Percentiles rank a stretch among this genome's conserved stretches.
Evolutionary conservation across 306 rosid species (phyloP).

Genomic region (Urtica urens): DNA sequence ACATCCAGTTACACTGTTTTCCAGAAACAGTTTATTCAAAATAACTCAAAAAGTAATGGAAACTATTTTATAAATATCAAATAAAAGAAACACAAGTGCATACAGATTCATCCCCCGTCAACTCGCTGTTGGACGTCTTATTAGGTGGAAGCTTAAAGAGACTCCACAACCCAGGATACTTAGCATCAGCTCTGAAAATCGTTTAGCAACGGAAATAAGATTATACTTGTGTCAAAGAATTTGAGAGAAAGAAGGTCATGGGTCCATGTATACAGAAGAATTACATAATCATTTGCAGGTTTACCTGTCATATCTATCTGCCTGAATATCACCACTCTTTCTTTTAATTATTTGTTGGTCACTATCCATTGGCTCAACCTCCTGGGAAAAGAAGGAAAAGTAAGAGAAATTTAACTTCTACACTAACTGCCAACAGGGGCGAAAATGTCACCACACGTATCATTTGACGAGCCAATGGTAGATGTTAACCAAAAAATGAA

Average conservation of each 20-base stretch:
- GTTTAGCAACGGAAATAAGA: neutral
- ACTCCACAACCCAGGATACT: conserved; percentile 53
- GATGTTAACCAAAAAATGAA: no score
- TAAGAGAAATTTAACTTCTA: no score
- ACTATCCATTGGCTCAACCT: conserved; percentile 35
- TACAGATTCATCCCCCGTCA: conserved; percentile 40
- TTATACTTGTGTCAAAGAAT: neutral
- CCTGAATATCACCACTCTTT: conserved; percentile 29
- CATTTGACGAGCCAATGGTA: no score
- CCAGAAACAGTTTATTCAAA: no score
- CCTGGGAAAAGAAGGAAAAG: conserved; percentile 33
- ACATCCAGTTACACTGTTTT: no score
- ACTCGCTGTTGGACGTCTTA: conserved; percentile 40
- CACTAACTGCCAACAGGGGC: no score
- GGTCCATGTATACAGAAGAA: conserved; percentile 5
- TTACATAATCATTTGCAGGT: conserved; percentile 10
- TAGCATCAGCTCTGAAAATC: conserved; percentile 29
- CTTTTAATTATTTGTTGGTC: conserved; percentile 38
- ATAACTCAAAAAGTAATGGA: no score
- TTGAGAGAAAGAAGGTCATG: neutral
- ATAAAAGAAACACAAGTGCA: conserved; percentile 14
- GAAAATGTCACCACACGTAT: no score
- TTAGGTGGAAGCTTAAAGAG: conserved; percentile 33
- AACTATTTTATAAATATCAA: neutral
- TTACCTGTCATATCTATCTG: conserved; percentile 44